These are phyloP conservation scores for Solanum chmielewskii DNA, from an alignment of 257 asterid genomes.

Conservation along the genomic window DNA sequence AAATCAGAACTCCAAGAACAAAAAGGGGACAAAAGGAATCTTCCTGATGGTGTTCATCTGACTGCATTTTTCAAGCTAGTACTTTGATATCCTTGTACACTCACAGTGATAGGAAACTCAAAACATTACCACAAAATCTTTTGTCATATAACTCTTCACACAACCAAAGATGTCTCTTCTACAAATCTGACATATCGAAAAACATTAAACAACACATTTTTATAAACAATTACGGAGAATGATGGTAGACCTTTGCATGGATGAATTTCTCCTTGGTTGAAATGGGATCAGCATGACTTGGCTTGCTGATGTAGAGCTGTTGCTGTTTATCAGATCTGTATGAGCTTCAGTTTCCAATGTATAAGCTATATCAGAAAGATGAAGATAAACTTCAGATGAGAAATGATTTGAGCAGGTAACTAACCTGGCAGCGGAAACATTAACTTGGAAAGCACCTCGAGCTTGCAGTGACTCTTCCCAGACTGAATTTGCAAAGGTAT, in stretches of 20 bases:
- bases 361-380: constrained; percentile 4
- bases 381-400: neutral
- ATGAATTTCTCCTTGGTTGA: constrained; percentile 85
- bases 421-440: constrained; percentile 61
- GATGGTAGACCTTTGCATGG: constrained; percentile 68
- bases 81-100: neutral
- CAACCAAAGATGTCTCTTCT: neutral
- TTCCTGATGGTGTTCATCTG: neutral
- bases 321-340: constrained; percentile 59
- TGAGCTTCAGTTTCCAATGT: constrained; percentile 41
- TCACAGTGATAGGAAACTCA: neutral
- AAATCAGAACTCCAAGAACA: neutral
- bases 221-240: neutral
- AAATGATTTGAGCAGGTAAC: constrained; percentile 6
- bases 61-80: neutral
- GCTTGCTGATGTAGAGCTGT: constrained; percentile 58
- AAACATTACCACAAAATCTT: neutral
- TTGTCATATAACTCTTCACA: neutral
- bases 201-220: neutral
- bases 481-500: constrained; percentile 74
- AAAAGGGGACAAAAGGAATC: neutral
- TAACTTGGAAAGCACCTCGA: constrained; percentile 58
- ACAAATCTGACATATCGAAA: neutral
- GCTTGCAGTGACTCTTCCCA: constrained; percentile 93
- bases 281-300: constrained; percentile 67